Evolutionary conservation across 2,329 filamentous ascomycete species (phyloP).

Genomic region (Fusarium sp.): DNA sequence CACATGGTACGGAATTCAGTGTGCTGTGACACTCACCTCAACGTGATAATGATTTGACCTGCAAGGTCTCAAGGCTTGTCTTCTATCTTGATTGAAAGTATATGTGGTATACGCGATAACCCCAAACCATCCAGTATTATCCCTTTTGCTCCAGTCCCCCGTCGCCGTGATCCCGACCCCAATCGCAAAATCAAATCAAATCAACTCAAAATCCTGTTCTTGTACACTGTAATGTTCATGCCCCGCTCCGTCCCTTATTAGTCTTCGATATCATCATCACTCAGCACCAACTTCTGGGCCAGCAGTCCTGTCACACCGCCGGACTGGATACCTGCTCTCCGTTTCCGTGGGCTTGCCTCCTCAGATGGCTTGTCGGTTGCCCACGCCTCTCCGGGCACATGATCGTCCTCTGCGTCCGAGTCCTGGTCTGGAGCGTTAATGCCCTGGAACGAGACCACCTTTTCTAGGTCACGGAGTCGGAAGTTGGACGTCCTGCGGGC

Average conservation of each 20-base stretch:
- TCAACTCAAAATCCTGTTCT: slow-evolving; percentile 11
- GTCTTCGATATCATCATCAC: slow-evolving; percentile 88
- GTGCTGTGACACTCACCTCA: neutral
- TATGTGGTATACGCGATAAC: slow-evolving; percentile 5
- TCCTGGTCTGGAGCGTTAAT: slow-evolving; percentile 62
- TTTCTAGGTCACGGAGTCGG: slow-evolving; percentile 70
- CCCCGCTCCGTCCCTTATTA: slow-evolving; percentile 44
- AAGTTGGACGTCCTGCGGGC: slow-evolving; percentile 50
- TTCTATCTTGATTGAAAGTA: slow-evolving; percentile 16
- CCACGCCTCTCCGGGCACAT: slow-evolving; percentile 61
- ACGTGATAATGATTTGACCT: slow-evolving; percentile 37
- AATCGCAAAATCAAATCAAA: slow-evolving; percentile 24
- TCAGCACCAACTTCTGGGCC: slow-evolving; percentile 76
- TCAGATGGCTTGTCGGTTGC: slow-evolving; percentile 71
- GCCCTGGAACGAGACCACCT: slow-evolving; percentile 74
- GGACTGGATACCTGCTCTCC: slow-evolving; percentile 51
- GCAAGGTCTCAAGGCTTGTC: neutral
- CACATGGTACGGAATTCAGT: neutral
- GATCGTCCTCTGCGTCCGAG: slow-evolving; percentile 57
- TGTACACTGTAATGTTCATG: neutral
- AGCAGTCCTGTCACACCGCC: slow-evolving; percentile 54
- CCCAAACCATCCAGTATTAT: slow-evolving; percentile 13
- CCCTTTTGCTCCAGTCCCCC: slow-evolving; percentile 25
- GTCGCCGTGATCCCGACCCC: slow-evolving; percentile 1
- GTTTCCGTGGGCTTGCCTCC: slow-evolving; percentile 62